Evolutionary conservation across 2,329 filamentous ascomycete genomes (phyloP), one percentile per base, ranked within the genome.

Genomic region (Amauroascus niger): DNA sequence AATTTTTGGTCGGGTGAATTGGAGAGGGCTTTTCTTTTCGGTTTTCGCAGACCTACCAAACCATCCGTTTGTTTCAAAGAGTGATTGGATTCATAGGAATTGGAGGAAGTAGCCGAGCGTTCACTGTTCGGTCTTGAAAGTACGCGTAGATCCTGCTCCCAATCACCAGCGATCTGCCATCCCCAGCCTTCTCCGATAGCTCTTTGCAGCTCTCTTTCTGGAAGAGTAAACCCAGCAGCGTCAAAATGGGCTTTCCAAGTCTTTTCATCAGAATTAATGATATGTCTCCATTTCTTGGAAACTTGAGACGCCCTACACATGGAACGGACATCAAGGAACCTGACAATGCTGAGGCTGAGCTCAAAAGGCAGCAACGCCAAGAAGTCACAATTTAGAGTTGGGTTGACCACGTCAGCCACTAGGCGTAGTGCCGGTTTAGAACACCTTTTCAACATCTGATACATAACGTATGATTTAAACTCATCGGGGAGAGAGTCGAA

Each of bases 391-490:
- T 95, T 96, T 54, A 98, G 72, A 0, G 91, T 88, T 6, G 93
- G 93, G 64, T 95, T 96, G 59, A 98, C 90, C 13, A 89, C 83
- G 60, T 89, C 84, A 33, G 91, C 89, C 53, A 98, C 84, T 52
- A 95, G 84, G 64, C 93, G 88, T 4, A 98, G 76, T 0, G 90
- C 95, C 40, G 88, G 85, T 60, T 94, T 86, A 5, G 88, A 82
- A 64, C 90, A 97, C 45, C 93, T 80, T 54, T 88, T 84, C 24
- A 98, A 78, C 53, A 98, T 82, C 66, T 98, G 91, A 66, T 94
- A 97, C 83, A 98, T 95, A 71, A 98, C 84, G 65, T 95, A 95
- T 0, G 86, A 87, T 71, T 98, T 93, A 79, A 98, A 83, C 63
- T 93, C 86, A 43, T 87, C 82, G 1, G 91, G 89, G 78, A 98